These are phyloP conservation scores for Naganishia sp. DNA, from an alignment of 1,284 basidiomycete genomes.

Conservation along the genomic window DNA sequence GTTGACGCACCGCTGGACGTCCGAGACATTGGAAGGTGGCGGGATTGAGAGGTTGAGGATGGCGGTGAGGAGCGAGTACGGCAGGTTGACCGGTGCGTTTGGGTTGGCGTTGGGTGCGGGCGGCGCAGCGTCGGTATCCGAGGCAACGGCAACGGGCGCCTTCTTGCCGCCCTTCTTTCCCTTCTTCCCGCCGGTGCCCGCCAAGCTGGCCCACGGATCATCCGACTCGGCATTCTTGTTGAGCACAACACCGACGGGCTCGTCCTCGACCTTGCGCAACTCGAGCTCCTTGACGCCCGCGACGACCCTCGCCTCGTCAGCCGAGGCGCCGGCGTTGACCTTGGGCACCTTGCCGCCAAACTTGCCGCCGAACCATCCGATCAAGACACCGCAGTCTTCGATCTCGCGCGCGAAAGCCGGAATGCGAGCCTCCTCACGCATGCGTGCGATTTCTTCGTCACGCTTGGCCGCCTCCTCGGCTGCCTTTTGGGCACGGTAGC, in stretches of 20 bases:
- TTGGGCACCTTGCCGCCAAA: conserved; percentile 55
- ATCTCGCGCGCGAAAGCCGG: conserved; percentile 93
- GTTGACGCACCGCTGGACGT: conserved; percentile 80
- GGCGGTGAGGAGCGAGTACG: conserved; percentile 81
- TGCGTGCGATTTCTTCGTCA: conserved; percentile 72
- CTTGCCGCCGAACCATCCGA: conserved; percentile 84
- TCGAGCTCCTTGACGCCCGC: conserved; percentile 66
- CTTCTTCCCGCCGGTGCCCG: conserved; percentile 66
- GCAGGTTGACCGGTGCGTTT: conserved; percentile 65
- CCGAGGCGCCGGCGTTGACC: conserved; percentile 41
- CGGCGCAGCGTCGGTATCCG: conserved; percentile 52
- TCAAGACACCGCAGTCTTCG: conserved; percentile 76
- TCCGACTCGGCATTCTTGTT: conserved; percentile 90
- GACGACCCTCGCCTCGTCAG: conserved; percentile 38
- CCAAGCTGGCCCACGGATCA: conserved; percentile 80
- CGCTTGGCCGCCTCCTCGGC: conserved; percentile 81
- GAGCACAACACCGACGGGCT: conserved; percentile 69
- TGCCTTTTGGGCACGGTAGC: conserved; percentile 73
- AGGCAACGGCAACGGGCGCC: conserved; percentile 45
- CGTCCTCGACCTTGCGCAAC: conserved; percentile 76
- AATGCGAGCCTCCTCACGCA: conserved; percentile 86
- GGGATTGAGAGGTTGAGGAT: conserved; percentile 87
- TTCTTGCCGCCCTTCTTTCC: conserved; percentile 62
- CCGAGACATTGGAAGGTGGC: conserved; percentile 74
- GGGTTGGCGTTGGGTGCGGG: conserved; percentile 39